Percentiles rank a stretch among this genome's conserved stretches.
phyloP scores from a whole-genome alignment of 1,284 basidiomycete species.

The Cryptococcus maquisensis region DNA sequence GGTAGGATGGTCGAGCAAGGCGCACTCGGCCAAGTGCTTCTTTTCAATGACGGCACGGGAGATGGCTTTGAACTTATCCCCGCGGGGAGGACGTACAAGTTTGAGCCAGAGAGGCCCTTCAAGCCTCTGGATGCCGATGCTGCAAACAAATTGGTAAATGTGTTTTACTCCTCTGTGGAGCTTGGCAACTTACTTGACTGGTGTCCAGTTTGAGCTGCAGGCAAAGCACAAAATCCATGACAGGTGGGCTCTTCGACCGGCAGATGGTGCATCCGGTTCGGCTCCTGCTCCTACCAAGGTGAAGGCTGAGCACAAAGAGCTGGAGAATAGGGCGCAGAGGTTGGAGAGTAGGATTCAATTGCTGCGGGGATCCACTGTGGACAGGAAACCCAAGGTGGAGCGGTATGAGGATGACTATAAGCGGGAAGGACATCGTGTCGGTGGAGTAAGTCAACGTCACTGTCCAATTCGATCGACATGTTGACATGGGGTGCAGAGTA shows the following conservation, averaged over 20 bases:
- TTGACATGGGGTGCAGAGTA: constrained; percentile 19
- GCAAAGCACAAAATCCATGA: constrained; percentile 39
- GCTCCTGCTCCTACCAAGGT: constrained; percentile 1
- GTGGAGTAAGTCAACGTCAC: constrained; percentile 24
- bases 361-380: constrained; percentile 15
- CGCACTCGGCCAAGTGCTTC: constrained; percentile 32
- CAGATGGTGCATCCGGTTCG: constrained; percentile 1
- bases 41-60: constrained; percentile 35
- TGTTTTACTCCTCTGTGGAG: neutral
- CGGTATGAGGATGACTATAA: constrained; percentile 37
- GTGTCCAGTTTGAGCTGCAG: constrained; percentile 37
- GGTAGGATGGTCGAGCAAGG: constrained; percentile 36
- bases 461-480: neutral
- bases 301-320: constrained; percentile 16
- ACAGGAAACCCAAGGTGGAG: constrained; percentile 24
- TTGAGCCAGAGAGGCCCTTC: constrained; percentile 43
- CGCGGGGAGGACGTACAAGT: constrained; percentile 39
- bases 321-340: constrained; percentile 26
- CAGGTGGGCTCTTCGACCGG: constrained; percentile 36
- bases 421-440: constrained; percentile 32
- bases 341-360: constrained; percentile 27
- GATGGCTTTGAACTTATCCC: constrained; percentile 40
- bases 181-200: neutral
- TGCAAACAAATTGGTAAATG: constrained; percentile 39
- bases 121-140: constrained; percentile 40